These are phyloP conservation scores for Mycena albidolilacea DNA, from an alignment of 768 basidiomycete species.

Conservation along the genomic window DNA sequence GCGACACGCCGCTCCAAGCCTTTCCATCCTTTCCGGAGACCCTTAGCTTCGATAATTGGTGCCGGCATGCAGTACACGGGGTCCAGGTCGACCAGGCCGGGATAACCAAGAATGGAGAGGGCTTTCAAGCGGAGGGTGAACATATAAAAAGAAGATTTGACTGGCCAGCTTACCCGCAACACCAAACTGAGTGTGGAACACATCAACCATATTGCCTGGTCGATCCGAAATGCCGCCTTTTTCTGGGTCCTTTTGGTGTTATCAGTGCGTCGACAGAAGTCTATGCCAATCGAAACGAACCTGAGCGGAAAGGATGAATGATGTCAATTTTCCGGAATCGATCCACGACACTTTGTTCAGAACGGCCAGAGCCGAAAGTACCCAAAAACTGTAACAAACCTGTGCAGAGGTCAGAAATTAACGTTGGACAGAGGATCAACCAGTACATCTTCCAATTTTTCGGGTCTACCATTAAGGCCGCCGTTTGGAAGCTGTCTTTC, in stretches of 20 bases:
- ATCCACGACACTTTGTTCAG: constrained; percentile 90
- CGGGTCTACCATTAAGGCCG: constrained; percentile 96
- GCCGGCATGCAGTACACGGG: constrained; percentile 98
- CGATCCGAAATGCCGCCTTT: constrained; percentile 95
- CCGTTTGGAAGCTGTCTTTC: constrained; percentile 95
- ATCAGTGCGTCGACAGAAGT: constrained; percentile 7
- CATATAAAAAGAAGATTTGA: constrained; percentile 13
- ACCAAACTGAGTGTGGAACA: constrained; percentile 97
- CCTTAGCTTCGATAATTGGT: constrained; percentile 74
- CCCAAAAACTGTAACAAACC: constrained; percentile 99
- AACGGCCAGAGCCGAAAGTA: constrained; percentile 90
- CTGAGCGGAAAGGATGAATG: constrained; percentile 92
- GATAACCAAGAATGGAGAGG: constrained; percentile 90
- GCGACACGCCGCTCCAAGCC: constrained; percentile 60
- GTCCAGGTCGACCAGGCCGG: constrained; percentile 87
- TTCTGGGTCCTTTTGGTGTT: constrained; percentile 79
- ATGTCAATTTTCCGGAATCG: constrained; percentile 79
- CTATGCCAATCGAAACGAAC: constrained; percentile 53
- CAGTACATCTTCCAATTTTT: constrained; percentile 95
- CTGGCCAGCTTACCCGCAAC: constrained; percentile 72
- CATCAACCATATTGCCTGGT: constrained; percentile 94
- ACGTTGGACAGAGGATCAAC: not conserved
- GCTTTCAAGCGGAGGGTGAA: constrained; percentile 57
- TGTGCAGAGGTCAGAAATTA: constrained; percentile 46
- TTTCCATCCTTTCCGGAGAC: constrained; percentile 78